These are phyloP conservation scores for Microascus cirrosus DNA, from an alignment of 2,329 filamentous ascomycete genomes.

Conservation along the genomic window DNA sequence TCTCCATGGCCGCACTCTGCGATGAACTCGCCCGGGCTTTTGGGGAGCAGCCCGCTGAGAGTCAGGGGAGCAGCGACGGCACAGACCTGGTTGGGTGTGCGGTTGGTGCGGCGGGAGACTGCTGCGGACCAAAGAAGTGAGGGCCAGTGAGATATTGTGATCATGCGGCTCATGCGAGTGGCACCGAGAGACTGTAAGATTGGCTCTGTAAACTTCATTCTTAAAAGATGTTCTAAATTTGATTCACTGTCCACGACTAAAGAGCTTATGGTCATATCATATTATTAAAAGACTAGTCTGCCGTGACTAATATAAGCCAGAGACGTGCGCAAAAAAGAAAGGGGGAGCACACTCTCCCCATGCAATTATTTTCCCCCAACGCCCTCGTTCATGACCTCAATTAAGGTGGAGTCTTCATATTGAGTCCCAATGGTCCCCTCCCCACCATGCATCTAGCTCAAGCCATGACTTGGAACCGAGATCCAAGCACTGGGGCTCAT, in stretches of 20 bases:
- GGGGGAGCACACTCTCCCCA: background rate
- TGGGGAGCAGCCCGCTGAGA: conserved; percentile 35
- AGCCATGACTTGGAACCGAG: background rate
- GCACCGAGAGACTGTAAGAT: background rate
- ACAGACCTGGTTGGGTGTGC: conserved; percentile 35
- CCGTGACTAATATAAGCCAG: conserved; percentile 3
- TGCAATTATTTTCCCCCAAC: conserved; percentile 2
- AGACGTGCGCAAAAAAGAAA: conserved; percentile 3
- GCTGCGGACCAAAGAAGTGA: conserved; percentile 37
- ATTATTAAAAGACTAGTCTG: background rate
- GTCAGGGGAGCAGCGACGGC: conserved; percentile 20
- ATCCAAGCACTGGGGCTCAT: background rate
- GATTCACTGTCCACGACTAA: background rate
- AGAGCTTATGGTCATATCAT: background rate
- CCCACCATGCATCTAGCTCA: background rate
- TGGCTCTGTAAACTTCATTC: background rate
- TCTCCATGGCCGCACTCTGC: conserved; percentile 50
- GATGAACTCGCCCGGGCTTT: conserved; percentile 46
- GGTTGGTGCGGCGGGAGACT: conserved; percentile 35
- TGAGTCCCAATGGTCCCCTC: background rate
- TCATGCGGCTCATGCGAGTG: no score
- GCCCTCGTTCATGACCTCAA: background rate
- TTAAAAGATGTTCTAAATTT: background rate
- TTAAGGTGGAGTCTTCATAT: background rate
- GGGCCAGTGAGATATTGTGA: background rate